phyloP scores from a whole-genome alignment of 1,284 basidiomycete species.

The Melampsora larici-populina region DNA sequence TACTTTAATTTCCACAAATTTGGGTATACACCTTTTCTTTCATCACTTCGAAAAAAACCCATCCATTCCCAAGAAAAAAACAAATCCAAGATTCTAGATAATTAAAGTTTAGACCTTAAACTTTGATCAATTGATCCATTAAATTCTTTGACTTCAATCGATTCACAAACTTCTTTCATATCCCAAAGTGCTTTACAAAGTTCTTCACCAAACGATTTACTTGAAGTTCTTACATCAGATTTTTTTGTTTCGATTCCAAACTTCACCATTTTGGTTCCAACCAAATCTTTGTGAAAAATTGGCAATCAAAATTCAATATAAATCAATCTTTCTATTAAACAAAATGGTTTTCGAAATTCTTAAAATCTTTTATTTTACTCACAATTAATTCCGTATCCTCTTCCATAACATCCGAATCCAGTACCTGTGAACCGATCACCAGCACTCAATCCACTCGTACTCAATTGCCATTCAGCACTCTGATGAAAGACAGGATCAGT shows the following conservation, averaged over 20 bases:
- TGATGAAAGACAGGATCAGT: constrained; percentile 69
- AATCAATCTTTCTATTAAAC: not conserved
- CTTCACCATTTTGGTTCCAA: constrained; percentile 75
- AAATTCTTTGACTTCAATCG: not conserved
- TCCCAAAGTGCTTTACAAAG: constrained; percentile 69
- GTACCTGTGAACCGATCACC: constrained; percentile 86
- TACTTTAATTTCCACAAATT: not conserved
- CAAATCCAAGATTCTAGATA: not conserved
- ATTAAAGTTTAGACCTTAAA: not conserved
- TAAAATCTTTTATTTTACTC: no score
- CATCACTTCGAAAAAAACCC: not conserved
- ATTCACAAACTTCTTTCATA: constrained; percentile 65
- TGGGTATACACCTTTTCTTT: not conserved
- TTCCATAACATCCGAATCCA: constrained; percentile 62
- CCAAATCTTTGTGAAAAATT: constrained; percentile 74
- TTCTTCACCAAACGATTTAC: constrained; percentile 66
- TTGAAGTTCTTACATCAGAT: constrained; percentile 69
- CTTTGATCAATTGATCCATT: not conserved
- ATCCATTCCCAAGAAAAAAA: not conserved
- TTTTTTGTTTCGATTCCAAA: constrained; percentile 92
- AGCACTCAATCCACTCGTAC: constrained; percentile 83
- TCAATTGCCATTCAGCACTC: constrained; percentile 83
- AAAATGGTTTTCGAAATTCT: no score
- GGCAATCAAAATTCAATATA: not conserved
- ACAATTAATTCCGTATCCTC: constrained; percentile 93